Evolutionary conservation across 306 rosid genomes (phyloP).

Genomic region (Cicer judaicum): DNA sequence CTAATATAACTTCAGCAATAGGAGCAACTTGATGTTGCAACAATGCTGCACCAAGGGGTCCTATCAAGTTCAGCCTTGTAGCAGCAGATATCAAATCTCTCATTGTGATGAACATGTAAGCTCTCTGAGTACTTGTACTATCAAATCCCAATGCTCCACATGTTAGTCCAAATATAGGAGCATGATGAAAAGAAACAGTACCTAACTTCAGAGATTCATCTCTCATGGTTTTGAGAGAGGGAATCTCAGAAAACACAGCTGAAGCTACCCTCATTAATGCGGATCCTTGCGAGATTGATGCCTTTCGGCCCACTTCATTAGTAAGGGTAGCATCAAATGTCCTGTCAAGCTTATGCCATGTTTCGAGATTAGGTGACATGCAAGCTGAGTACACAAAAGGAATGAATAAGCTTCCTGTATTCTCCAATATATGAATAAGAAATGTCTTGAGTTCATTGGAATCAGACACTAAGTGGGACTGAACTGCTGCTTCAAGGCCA

Average conservation of each 20-base stretch:
- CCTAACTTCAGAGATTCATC: conserved; percentile 54
- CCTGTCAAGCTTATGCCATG: conserved; percentile 67
- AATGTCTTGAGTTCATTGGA: conserved; percentile 69
- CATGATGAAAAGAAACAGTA: conserved; percentile 69
- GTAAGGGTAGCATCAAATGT: conserved; percentile 72
- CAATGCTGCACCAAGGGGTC: conserved; percentile 82
- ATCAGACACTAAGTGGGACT: conserved; percentile 60
- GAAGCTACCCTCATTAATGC: conserved; percentile 90
- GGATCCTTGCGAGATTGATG: conserved; percentile 79
- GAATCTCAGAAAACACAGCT: conserved; percentile 61
- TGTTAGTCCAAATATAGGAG: conserved; percentile 77
- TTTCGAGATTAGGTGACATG: conserved; percentile 59
- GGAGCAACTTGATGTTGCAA: conserved; percentile 78
- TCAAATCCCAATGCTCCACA: conserved; percentile 79
- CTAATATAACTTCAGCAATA: conserved; percentile 64
- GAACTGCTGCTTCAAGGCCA: conserved; percentile 89
- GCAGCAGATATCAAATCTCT: conserved; percentile 89
- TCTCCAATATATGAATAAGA: conserved; percentile 68
- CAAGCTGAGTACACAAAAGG: conserved; percentile 77
- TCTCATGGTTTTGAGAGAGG: conserved; percentile 74
- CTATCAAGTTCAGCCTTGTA: conserved; percentile 80
- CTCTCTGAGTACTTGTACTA: conserved; percentile 65
- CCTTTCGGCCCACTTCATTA: conserved; percentile 83
- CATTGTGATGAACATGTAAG: conserved; percentile 80
- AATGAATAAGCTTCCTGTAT: conserved; percentile 85